Evolutionary conservation across 768 basidiomycete species (phyloP), one percentile per base, ranked within the genome.

Genomic region (Porphyrellus cyaneotinctus): DNA sequence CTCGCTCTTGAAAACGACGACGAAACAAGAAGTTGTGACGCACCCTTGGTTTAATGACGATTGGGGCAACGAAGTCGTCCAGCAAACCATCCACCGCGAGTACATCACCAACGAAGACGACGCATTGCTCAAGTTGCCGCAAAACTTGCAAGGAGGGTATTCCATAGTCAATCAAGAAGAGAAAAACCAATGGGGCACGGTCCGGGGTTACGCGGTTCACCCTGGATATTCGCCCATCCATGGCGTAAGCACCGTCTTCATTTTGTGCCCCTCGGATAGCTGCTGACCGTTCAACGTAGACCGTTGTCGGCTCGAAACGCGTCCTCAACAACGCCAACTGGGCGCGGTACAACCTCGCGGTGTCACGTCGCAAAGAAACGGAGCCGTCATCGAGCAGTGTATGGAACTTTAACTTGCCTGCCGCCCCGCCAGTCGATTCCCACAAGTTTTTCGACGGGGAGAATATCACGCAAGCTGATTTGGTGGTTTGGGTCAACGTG

Each of bases 381-480:
- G 85, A 87, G 65, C 82, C 79, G 4, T 70, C 72, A 0, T 80
- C 78, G 15, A 81, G 78, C 52, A 73, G 72, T 36, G 76, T 77
- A 68, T 87, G 84, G 82, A 85, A 85, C 64, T 70, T 80, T 50
- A 78, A 87, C 61, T 65, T 85, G 5, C 83, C 84, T 2, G 83
- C 80, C 1, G 58, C 58, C 5, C 82, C 81, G 6, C 67, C 75
- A 11, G 78, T 84, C 45, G 72, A 83, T 62, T 84, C 83, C 64
- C 77, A 82, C 67, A 74, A 75, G 35, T 84, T 83, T 69, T 85
- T 84, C 64, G 75, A 85, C 54, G 79, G 78, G 7, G 84, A 87
- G 67, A 79, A 75, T 51, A 73, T 87, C 44, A 78, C 76, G 0
- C 83, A 86, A 61, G 73, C 82, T 59, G 85, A 87, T 64, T 66